Conservation (phyloP, 2,329 filamentous ascomycete genomes). For the Blumeriella jaapii region DNA sequence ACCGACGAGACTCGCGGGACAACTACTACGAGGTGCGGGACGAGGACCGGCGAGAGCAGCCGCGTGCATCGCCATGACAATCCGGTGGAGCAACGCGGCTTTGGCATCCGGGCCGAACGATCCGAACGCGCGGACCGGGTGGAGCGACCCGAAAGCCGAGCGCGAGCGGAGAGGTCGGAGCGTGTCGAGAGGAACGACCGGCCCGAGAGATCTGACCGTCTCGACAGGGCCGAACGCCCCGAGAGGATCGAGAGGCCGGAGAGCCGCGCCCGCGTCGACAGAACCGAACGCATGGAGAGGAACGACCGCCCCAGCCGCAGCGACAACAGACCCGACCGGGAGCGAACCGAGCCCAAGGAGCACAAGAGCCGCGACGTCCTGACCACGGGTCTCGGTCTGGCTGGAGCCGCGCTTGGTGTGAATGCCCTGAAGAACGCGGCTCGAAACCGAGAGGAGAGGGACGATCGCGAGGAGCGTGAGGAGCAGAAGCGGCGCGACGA, state of each 20-base stretch:
- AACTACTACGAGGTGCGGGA: slow-evolving; percentile 26
- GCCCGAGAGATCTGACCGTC: no score
- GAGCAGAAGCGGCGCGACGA: slow-evolving; percentile 20
- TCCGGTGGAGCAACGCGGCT: slow-evolving; percentile 21
- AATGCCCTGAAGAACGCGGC: slow-evolving; percentile 22
- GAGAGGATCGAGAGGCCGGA: slow-evolving; percentile 9
- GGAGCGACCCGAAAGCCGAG: slow-evolving; percentile 12
- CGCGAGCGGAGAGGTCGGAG: slow-evolving; percentile 12
- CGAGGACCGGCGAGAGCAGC: slow-evolving; percentile 18
- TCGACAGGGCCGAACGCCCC: slow-evolving; percentile 7
- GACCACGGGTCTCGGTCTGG: slow-evolving; percentile 25
- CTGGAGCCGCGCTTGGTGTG: slow-evolving; percentile 25
- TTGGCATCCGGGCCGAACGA: slow-evolving; percentile 15
- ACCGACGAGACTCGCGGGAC: slow-evolving; percentile 18
- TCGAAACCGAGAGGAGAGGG: slow-evolving; percentile 19
- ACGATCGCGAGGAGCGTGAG: slow-evolving; percentile 20
- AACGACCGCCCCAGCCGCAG: slow-evolving; percentile 9
- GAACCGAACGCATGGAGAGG: slow-evolving; percentile 7
- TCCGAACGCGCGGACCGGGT: slow-evolving; percentile 2
- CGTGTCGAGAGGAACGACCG: slow-evolving; percentile 7
- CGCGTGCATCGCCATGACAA: slow-evolving; percentile 21
- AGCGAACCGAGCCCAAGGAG: slow-evolving; percentile 14
- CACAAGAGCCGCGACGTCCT: slow-evolving; percentile 23
- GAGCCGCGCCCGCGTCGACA: slow-evolving; percentile 13
- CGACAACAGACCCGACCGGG: slow-evolving; percentile 7